Conservation (phyloP, 2,329 filamentous ascomycete genomes). For the Exophiala sp. region DNA sequence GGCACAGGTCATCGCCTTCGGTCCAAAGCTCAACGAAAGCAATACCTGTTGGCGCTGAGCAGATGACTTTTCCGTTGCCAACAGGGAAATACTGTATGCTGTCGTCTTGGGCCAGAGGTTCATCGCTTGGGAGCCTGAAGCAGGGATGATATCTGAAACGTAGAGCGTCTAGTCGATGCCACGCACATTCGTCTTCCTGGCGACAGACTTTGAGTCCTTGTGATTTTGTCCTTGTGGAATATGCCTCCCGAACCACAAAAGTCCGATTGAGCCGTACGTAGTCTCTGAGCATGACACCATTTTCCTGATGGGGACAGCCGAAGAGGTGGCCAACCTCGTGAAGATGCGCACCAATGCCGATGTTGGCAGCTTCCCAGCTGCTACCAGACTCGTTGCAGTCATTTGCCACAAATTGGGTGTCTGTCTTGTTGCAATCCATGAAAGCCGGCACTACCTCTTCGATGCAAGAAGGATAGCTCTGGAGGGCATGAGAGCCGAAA, state of each 20-base stretch:
- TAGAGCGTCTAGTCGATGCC: conserved; percentile 85
- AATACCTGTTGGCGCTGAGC: conserved; percentile 77
- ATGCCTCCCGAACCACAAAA: conserved; percentile 77
- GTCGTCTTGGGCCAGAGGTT: conserved; percentile 58
- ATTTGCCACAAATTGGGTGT: conserved; percentile 75
- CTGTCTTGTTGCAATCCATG: conserved; percentile 83
- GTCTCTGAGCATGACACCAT: conserved; percentile 86
- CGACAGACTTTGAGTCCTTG: conserved; percentile 71
- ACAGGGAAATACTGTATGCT: conserved; percentile 84
- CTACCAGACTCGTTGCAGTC: conserved; percentile 83
- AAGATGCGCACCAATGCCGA: conserved; percentile 88
- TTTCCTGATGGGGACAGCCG: conserved; percentile 84
- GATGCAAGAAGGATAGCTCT: conserved; percentile 83
- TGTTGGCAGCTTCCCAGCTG: conserved; percentile 92
- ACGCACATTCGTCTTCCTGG: conserved; percentile 78
- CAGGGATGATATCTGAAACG: conserved; percentile 88
- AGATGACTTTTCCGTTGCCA: conserved; percentile 70
- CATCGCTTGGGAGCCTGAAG: conserved; percentile 78
- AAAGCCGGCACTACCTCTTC: conserved; percentile 90
- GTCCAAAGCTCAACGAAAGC: conserved; percentile 79
- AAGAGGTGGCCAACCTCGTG: conserved; percentile 89
- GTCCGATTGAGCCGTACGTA: conserved; percentile 80
- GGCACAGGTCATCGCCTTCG: conserved; percentile 77
- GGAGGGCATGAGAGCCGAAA: conserved; percentile 87
- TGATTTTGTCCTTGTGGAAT: conserved; percentile 79